A percentile compares a stretch with the other conserved stretches of the same genome.
Conservation (phyloP, 306 rosid species). For the Medicago truncatula region DNA sequence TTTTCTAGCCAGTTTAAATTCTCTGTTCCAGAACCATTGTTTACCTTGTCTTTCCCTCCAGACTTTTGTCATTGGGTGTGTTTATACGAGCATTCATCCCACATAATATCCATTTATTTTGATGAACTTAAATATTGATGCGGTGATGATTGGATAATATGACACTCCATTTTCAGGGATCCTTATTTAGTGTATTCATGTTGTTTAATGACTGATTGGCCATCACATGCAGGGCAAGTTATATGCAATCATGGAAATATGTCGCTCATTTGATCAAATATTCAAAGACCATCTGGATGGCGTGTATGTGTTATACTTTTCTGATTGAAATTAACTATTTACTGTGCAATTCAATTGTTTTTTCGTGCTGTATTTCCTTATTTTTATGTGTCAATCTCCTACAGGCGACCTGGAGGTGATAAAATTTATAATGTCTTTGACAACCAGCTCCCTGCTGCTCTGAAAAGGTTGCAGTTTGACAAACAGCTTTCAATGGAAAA, state of each 20-base stretch:
- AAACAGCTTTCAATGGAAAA: constrained; percentile 96
- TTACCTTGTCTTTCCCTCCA: constrained; percentile 18
- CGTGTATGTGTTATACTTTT: constrained; percentile 61
- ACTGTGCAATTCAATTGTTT: constrained; percentile 20
- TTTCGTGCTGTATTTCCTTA: background rate
- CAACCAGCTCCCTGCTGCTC: constrained; percentile 95
- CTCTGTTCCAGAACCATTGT: background rate
- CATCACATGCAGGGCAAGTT: constrained; percentile 81
- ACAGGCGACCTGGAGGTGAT: constrained; percentile 96
- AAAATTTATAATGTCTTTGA: constrained; percentile 86
- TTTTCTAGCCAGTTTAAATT: constrained; percentile 25
- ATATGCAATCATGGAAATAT: constrained; percentile 88
- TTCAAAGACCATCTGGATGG: constrained; percentile 99
- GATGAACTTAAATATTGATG: constrained; percentile 27
- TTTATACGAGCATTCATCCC: constrained; percentile 3
- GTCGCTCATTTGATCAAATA: constrained; percentile 84
- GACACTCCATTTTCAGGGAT: constrained; percentile 11
- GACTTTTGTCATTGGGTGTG: background rate
- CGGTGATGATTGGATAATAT: constrained; percentile 18
- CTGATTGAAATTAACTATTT: constrained; percentile 8
- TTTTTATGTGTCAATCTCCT: constrained; percentile 34
- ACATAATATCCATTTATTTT: constrained; percentile 10
- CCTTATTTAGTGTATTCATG: background rate
- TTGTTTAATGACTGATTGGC: constrained; percentile 41
- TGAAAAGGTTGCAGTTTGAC: constrained; percentile 89